These are phyloP conservation scores for Dactylonectria macrodidyma DNA, from an alignment of 2,329 filamentous ascomycete genomes.

Conservation along the genomic window DNA sequence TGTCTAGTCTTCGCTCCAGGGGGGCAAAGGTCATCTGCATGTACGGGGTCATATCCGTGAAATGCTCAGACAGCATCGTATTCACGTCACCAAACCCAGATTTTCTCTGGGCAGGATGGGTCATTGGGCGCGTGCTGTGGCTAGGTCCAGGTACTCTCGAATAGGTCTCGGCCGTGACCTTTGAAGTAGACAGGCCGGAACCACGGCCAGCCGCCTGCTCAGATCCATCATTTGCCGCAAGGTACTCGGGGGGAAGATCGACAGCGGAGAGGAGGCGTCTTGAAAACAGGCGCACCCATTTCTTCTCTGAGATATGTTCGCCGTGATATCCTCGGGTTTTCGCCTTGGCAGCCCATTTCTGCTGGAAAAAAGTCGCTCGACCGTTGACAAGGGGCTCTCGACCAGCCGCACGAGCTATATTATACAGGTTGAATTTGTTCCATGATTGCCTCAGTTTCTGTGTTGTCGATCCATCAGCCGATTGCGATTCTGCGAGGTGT, in stretches of 20 bases:
- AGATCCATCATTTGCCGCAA: conserved; percentile 86
- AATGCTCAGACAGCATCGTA: conserved; percentile 51
- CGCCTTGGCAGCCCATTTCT: conserved; percentile 96
- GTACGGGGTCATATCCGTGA: conserved; percentile 78
- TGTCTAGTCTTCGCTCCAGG: conserved; percentile 90
- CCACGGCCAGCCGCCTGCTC: conserved; percentile 88
- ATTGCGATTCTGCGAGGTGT: conserved; percentile 26
- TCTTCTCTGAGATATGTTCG: conserved; percentile 91
- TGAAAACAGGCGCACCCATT: conserved; percentile 95
- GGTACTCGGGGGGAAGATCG: conserved; percentile 85
- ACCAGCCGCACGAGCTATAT: conserved; percentile 69
- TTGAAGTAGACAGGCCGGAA: conserved; percentile 69
- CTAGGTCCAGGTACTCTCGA: conserved; percentile 49
- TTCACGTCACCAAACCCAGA: conserved; percentile 52
- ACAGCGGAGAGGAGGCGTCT: conserved; percentile 85
- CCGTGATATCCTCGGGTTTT: conserved; percentile 90
- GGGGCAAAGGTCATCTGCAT: conserved; percentile 98
- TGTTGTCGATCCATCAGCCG: conserved; percentile 35
- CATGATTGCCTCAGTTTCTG: conserved; percentile 96
- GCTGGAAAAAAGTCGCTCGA: conserved; percentile 88
- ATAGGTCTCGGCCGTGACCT: conserved; percentile 53
- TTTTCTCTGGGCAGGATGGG: conserved; percentile 43
- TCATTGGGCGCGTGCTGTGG: conserved; percentile 32
- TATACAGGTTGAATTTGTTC: conserved; percentile 98
- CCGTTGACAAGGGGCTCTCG: conserved; percentile 50